phyloP scores from a whole-genome alignment of 352 stramenopile species.

The Phytophthora fragariae region DNA sequence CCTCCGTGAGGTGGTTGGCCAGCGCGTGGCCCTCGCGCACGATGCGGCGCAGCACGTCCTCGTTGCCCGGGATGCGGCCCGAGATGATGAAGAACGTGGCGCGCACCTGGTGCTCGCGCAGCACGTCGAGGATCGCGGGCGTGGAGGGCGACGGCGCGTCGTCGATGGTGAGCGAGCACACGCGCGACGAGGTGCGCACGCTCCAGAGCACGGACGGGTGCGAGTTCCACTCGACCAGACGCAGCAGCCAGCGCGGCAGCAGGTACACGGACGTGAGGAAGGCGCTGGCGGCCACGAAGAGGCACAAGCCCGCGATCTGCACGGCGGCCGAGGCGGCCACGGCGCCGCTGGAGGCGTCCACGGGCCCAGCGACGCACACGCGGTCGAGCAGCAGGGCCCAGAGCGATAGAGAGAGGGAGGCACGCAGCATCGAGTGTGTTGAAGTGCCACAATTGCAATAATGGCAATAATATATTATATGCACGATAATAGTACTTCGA shows the following conservation, averaged over 20 bases:
- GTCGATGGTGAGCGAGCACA: slow-evolving; percentile 86
- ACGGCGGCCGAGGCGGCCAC: neutral
- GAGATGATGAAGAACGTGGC: slow-evolving; percentile 92
- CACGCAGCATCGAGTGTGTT: neutral
- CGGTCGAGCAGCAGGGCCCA: neutral
- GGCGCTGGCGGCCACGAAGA: slow-evolving; percentile 37
- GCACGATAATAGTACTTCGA: too few species aligned
- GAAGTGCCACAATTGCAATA: neutral
- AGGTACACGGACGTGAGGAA: slow-evolving; percentile 71
- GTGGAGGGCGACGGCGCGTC: slow-evolving; percentile 76
- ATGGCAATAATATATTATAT: too few species aligned
- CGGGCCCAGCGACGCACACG: neutral
- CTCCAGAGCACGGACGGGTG: slow-evolving; percentile 84
- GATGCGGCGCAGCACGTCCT: slow-evolving; percentile 77
- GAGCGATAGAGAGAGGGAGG: neutral
- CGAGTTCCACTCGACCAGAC: slow-evolving; percentile 67
- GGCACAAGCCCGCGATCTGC: slow-evolving; percentile 29
- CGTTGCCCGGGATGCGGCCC: slow-evolving; percentile 64
- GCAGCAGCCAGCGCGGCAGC: slow-evolving; percentile 75
- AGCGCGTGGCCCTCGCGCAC: slow-evolving; percentile 81
- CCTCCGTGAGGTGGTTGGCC: slow-evolving; percentile 85
- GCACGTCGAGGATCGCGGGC: slow-evolving; percentile 74
- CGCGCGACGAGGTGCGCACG: slow-evolving; percentile 51
- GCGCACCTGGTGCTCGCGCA: slow-evolving; percentile 65
- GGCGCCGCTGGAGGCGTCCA: neutral